Percentiles rank a stretch among this genome's conserved stretches.
Evolutionary conservation across 2,329 filamentous ascomycete species (phyloP).

Genomic region (Teratosphaeriaceae sp.): DNA sequence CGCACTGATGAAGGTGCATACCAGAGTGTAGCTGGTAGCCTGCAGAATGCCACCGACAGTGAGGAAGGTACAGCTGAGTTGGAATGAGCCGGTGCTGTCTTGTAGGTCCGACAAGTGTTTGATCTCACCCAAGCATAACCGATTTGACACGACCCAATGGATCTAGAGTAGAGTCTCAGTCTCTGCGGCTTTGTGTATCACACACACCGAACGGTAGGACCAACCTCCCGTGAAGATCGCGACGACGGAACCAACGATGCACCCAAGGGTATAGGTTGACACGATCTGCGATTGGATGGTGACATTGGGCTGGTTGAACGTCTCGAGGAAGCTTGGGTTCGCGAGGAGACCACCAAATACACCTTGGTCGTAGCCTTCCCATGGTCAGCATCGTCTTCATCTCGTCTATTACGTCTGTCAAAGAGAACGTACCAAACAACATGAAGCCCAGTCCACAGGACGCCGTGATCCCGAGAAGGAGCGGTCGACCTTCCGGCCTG

Average conservation of each 20-base stretch:
- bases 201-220: background rate
- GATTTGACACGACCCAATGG: too few species aligned
- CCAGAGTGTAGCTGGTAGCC: too few species aligned
- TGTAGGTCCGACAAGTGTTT: too few species aligned
- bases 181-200: slow-evolving; percentile 17
- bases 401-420: too few species aligned
- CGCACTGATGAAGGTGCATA: too few species aligned
- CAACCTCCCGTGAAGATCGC: slow-evolving; percentile 31
- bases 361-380: slow-evolving; percentile 16
- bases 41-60: slow-evolving; percentile 38
- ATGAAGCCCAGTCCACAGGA: slow-evolving; percentile 6
- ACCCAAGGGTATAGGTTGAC: slow-evolving; percentile 41
- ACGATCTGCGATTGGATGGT: slow-evolving; percentile 29
- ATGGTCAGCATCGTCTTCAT: background rate
- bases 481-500: slow-evolving; percentile 1
- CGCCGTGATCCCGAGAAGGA: background rate
- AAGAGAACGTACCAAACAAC: slow-evolving; percentile 8
- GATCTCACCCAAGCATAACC: too few species aligned
- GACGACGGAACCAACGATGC: slow-evolving; percentile 29
- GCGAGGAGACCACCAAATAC: slow-evolving; percentile 14
- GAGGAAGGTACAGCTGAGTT: slow-evolving; percentile 47
- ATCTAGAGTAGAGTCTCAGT: slow-evolving; percentile 35
- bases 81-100: slow-evolving; percentile 42
- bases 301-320: slow-evolving; percentile 10
- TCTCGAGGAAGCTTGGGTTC: slow-evolving; percentile 9